Evolutionary conservation across 2,329 filamentous ascomycete species (phyloP), one percentile per base, ranked within the genome.

Genomic region (Alternaria conjuncta): DNA sequence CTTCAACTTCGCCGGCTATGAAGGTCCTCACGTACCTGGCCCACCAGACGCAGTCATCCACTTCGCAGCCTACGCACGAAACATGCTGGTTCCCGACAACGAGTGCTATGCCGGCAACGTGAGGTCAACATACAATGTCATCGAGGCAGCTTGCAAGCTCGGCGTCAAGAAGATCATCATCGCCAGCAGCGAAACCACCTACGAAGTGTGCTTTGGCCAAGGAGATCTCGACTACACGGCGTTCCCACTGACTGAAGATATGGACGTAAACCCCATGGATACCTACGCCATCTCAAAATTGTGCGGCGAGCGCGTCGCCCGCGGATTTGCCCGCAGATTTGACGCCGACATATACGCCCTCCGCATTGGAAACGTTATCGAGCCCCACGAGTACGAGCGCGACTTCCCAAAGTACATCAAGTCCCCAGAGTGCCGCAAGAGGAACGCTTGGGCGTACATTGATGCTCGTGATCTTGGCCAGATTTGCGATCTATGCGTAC

Each of bases 371-470:
- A 86, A 88, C 57, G 85, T 90, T 6, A 83, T 90, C 61, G 86
- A 87, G 62, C 88, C 87, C 5, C 85, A 89, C 53, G 87, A 89
- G 71, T 89, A 90, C 66, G 82, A 80, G 57, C 73, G 78, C 3
- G 81, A 85, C 59, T 90, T 90, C 63, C 81, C 83, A 0, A 78
- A 71, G 4, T 86, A 86, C 65, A 81, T 89, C 26, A 78, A 79
- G 20, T 71, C 85, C 26, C 87, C 87, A 0, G 80, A 81, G 63
- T 80, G 79, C 3, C 81, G 87, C 57, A 86, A 86, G 70, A 79
- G 84, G 1, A 88, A 89, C 71, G 88, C 86, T 0, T 90, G 88
- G 88, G 85, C 82, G 21, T 90, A 90, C 72, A 88, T 87, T 21
- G 88, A 90, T 72, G 86, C 86, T 0, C 76, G 87, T 5, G 88